Conservation (phyloP, 2,329 filamentous ascomycete species). For the Fusarium tjaetaba region DNA sequence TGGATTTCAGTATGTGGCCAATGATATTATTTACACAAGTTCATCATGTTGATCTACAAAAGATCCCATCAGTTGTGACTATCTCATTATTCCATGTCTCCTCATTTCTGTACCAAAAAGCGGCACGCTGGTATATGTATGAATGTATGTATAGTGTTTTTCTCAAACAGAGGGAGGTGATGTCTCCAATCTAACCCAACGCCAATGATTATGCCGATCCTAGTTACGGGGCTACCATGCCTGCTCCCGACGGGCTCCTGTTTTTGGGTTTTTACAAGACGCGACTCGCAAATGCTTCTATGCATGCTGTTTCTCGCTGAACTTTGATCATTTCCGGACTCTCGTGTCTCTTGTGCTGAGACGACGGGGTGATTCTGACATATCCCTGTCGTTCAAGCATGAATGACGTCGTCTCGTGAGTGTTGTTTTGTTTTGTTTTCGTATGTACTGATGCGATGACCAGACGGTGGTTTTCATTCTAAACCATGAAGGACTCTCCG, state of each 20-base stretch:
- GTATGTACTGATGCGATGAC: neutral
- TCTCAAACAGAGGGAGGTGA: slow-evolving; percentile 22
- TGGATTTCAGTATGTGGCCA: neutral
- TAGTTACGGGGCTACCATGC: slow-evolving; percentile 3
- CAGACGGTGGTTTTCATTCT: slow-evolving; percentile 14
- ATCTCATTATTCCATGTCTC: slow-evolving; percentile 3
- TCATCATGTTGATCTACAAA: neutral
- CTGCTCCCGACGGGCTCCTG: slow-evolving; percentile 11
- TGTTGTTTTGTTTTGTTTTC: neutral
- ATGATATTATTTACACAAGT: neutral
- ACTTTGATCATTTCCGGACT: neutral
- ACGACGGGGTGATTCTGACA: neutral
- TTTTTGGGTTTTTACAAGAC: slow-evolving; percentile 37
- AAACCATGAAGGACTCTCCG: slow-evolving; percentile 95
- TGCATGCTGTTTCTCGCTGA: slow-evolving; percentile 16
- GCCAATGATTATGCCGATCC: slow-evolving; percentile 40
- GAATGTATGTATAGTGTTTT: slow-evolving; percentile 3
- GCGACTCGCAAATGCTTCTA: slow-evolving; percentile 25
- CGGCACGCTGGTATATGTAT: slow-evolving; percentile 17
- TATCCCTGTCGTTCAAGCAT: slow-evolving; percentile 7
- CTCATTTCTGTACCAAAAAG: neutral
- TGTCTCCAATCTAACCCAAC: slow-evolving; percentile 42
- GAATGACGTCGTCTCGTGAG: slow-evolving; percentile 26
- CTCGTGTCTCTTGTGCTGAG: neutral
- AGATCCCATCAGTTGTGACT: neutral